These are phyloP conservation scores for Phialophora macrospora DNA, from an alignment of 2,329 filamentous ascomycete species.

Conservation along the genomic window DNA sequence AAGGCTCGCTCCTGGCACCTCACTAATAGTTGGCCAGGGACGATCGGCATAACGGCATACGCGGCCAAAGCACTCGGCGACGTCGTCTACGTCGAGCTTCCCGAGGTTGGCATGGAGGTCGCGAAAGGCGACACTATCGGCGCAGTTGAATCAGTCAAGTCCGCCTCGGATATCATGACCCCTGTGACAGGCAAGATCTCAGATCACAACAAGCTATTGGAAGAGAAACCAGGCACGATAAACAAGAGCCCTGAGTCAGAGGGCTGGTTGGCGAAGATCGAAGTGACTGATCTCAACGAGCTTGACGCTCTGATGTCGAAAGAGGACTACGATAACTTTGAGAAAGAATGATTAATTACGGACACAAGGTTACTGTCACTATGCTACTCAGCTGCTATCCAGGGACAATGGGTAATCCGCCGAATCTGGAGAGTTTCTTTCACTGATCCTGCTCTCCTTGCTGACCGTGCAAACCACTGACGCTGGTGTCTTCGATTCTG, in stretches of 20 bases:
- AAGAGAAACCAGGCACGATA: slow-evolving; percentile 84
- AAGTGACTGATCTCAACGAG: slow-evolving; percentile 72
- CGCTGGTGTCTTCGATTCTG: slow-evolving; percentile 33
- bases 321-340: slow-evolving; percentile 78
- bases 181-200: slow-evolving; percentile 79
- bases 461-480: slow-evolving; percentile 33
- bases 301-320: slow-evolving; percentile 76
- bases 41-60: slow-evolving; percentile 85
- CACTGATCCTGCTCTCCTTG: slow-evolving; percentile 29
- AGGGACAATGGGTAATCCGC: slow-evolving; percentile 9
- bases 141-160: slow-evolving; percentile 97
- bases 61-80: slow-evolving; percentile 91
- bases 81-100: slow-evolving; percentile 96
- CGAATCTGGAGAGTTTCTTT: neutral
- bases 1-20: neutral
- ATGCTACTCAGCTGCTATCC: slow-evolving; percentile 6
- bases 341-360: slow-evolving; percentile 29
- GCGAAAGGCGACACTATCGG: slow-evolving; percentile 81
- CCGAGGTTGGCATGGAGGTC: slow-evolving; percentile 70
- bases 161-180: slow-evolving; percentile 93
- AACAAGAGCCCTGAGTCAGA: slow-evolving; percentile 89
- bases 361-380: slow-evolving; percentile 1
- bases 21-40: slow-evolving; percentile 51
- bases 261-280: slow-evolving; percentile 91
- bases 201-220: slow-evolving; percentile 73